Conservation (phyloP, 2,329 filamentous ascomycete species). For the Colletotrichum theobromicola region DNA sequence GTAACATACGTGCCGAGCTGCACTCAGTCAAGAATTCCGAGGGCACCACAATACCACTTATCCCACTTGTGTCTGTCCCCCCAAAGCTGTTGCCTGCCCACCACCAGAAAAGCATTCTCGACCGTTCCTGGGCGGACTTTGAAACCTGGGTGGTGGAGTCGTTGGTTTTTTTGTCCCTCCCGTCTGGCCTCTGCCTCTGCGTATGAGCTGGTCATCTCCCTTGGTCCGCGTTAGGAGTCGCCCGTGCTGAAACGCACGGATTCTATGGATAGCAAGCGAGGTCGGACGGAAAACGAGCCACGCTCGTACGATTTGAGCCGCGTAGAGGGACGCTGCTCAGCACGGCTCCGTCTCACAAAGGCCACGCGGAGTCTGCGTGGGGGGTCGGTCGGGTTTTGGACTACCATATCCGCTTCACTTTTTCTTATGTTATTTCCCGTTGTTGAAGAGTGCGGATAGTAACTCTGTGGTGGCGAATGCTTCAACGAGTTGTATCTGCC, state of each 20-base stretch:
- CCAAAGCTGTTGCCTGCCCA: neutral
- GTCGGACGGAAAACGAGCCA: neutral
- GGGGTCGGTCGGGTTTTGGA: neutral
- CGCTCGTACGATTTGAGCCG: neutral
- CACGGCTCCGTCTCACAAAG: neutral
- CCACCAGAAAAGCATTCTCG: neutral
- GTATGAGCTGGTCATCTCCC: neutral
- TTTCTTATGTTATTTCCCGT: neutral
- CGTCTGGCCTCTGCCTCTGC: neutral
- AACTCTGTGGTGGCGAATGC: neutral
- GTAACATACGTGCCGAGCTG: neutral
- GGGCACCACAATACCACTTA: neutral
- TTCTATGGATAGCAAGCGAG: neutral
- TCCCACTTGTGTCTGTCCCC: too few relatives aligned
- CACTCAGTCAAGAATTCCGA: neutral
- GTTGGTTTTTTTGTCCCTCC: neutral
- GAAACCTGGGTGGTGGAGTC: slow-evolving; percentile 14
- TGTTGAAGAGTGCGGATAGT: neutral
- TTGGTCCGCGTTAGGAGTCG: neutral
- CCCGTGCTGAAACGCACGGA: slow-evolving; percentile 13
- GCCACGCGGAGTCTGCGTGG: neutral
- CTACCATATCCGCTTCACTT: neutral
- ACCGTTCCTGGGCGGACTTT: neutral
- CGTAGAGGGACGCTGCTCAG: neutral
- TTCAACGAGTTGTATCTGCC: neutral